Base-by-base conservation (phyloP, 2,329 filamentous ascomycete genomes). In the Pyricularia sp. region DNA sequence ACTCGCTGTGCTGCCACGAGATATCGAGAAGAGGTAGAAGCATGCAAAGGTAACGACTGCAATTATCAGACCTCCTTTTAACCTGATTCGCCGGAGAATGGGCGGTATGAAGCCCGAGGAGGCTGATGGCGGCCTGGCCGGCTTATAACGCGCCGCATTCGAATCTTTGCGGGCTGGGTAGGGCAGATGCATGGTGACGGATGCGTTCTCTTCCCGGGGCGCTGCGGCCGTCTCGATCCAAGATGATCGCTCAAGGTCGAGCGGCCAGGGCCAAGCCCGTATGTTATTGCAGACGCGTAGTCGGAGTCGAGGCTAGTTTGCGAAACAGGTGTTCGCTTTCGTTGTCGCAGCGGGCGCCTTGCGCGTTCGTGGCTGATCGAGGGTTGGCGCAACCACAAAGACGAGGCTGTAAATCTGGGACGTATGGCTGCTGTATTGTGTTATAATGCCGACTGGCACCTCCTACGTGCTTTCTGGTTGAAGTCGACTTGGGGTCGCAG, bases 111-210 rank as follows among this genome's bases (percentile, higher is more conserved):
- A 81, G 78, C 71, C 71, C 67, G 5, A 74, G 74, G 25, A 86
- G 78, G 73, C 83, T 23, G 58, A 80, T 75, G 88, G 81, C 72
- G 85, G 84, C 75, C 88, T 85, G 65, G 55, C 59, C 31, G 86
- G 83, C 72, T 85, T 84, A 80, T 92, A 94, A 33, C 90, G 89
- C 72, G 89, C 87, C 73, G 91, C 88, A 76, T 90, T 88, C 72
- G 92, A 94, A 76, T 86, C 88, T 81, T 94, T 97, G 79, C 93
- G 90, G 75, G 92, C 88, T 69, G 93, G 93, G 74, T 96, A 89
- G 72, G 94, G 93, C 84, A 94, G 93, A 79, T 97, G 94, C 93
- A 97, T 95, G 73, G 67, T 71, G 74, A 83, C 75, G 10, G n/a
- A 23, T 36, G 64, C 28, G 42, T 63, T 26, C 23, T 42, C 30